A percentile compares a stretch with the other conserved stretches of the same genome.
These are phyloP conservation scores for Dactylella cylindrospora DNA, from an alignment of 2,329 filamentous ascomycete genomes.

Conservation along the genomic window DNA sequence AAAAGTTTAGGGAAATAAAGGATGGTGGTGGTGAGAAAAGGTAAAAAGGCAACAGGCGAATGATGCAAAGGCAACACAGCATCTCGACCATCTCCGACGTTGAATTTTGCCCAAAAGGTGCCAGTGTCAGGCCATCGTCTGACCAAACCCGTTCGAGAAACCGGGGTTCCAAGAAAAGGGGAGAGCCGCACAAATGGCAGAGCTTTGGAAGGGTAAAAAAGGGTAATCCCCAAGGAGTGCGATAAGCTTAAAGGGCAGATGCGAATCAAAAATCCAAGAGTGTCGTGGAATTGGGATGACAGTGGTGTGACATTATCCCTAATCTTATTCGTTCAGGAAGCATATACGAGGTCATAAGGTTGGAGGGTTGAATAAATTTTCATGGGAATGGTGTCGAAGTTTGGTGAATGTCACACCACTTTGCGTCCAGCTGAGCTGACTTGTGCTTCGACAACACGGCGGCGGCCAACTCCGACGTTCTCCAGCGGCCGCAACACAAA, in stretches of 20 bases:
- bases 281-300: slow-evolving; percentile 38
- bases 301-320: slow-evolving; percentile 28
- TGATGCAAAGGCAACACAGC: no score
- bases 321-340: not conserved
- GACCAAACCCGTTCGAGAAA: no score
- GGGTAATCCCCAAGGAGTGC: no score
- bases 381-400: slow-evolving; percentile 21
- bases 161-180: no score
- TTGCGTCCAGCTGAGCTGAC: no score
- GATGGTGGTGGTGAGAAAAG: slow-evolving; percentile 14
- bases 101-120: not conserved
- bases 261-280: not conserved
- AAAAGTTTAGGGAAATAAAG: not conserved
- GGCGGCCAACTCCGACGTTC: slow-evolving; percentile 42
- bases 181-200: no score
- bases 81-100: no score
- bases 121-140: slow-evolving; percentile 40
- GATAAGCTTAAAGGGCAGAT: no score
- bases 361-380: not conserved
- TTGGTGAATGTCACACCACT: slow-evolving; percentile 39
- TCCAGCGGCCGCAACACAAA: no score
- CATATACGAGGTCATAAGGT: not conserved
- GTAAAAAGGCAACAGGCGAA: slow-evolving; percentile 27
- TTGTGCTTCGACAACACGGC: no score
- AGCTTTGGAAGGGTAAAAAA: no score